A percentile compares a stretch with the other conserved stretches of the same genome.
phyloP scores from a whole-genome alignment of 2,329 filamentous ascomycete genomes.

The Hypoxylon sp. region DNA sequence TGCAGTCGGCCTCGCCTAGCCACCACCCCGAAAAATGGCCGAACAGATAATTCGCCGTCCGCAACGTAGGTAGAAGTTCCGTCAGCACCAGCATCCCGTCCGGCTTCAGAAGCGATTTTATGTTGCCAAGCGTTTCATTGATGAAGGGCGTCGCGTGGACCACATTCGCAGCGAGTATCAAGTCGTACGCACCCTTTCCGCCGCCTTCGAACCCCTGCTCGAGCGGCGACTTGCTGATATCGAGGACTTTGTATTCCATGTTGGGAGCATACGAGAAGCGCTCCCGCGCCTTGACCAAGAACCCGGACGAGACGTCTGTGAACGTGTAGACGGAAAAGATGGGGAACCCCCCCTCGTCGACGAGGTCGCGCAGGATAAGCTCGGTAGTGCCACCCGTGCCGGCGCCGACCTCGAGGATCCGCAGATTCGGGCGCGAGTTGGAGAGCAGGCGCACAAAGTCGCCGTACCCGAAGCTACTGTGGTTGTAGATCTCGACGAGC shows the following conservation, averaged over 20 bases:
- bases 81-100: slow-evolving; percentile 50
- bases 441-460: slow-evolving; percentile 38
- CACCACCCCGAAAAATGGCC: slow-evolving; percentile 54
- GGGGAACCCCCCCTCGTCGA: slow-evolving; percentile 38
- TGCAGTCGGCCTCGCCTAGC: slow-evolving; percentile 49
- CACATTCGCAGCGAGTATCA: slow-evolving; percentile 45
- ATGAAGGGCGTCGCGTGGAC: slow-evolving; percentile 47
- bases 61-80: slow-evolving; percentile 45
- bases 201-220: slow-evolving; percentile 49
- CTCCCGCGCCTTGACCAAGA: slow-evolving; percentile 46
- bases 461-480: slow-evolving; percentile 42
- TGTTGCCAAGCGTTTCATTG: slow-evolving; percentile 40
- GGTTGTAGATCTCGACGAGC: slow-evolving; percentile 48
- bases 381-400: slow-evolving; percentile 47
- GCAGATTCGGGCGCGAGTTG: slow-evolving; percentile 31
- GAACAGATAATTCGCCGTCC: slow-evolving; percentile 49
- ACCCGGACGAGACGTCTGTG: slow-evolving; percentile 48
- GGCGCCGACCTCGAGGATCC: slow-evolving; percentile 46
- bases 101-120: slow-evolving; percentile 47
- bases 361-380: slow-evolving; percentile 41
- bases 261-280: slow-evolving; percentile 41
- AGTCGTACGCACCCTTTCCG: slow-evolving; percentile 41
- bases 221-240: slow-evolving; percentile 47
- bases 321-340: slow-evolving; percentile 44
- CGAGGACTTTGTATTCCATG: slow-evolving; percentile 48